Evolutionary conservation across 1,284 basidiomycete genomes (phyloP), one percentile per base, ranked within the genome.

Genomic region (Ganoderma boninense): DNA sequence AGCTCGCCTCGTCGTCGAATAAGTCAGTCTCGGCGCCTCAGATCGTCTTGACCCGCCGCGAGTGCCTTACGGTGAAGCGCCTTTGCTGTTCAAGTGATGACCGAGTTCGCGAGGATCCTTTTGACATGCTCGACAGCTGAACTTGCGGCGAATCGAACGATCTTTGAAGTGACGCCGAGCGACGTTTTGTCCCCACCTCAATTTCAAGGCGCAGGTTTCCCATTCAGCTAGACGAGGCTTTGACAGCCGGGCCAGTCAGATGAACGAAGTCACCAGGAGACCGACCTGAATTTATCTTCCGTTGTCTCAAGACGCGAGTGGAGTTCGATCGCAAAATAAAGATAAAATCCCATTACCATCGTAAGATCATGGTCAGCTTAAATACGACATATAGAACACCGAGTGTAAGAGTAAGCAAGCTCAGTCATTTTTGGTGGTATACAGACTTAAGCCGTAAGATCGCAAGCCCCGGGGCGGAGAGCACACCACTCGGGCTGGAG

Each of bases 401-500:
- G 14, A 2, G 52, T 7, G 54, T 65, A 66, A 61, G 3, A 44
- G 61, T 59, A 52, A 59, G 38, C 57, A 35, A 49, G 43, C 43
- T 66, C 43, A 46, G n/a, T 18, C 35, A n/a, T 44, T 44, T 44
- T 40, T 32, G 60, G 14, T 40, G 35, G 35, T 38, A 20, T 59
- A 38, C n/a, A 38, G 32, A 29, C 49, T 84, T 75, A 87, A 1
- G 85, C 83, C 29, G 78, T 78, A 65, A 89, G 71, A 78, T 90
- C 86, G 75, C 91, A 92, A 49, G 78, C 82, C 7, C 85, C 87
- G 0, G 92, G 91, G n/a, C 93, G 82, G 44, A 95, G 76, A 20
- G 92, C 94, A 81, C 94, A 96, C 91, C 92, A 96, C 73, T 90
- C 84, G 1, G 95, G 95, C 82, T 96, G 94, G 29, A 97, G 81